Conservation (phyloP, 176 grass and related monocot species). For the Phoenix dactylifera region DNA sequence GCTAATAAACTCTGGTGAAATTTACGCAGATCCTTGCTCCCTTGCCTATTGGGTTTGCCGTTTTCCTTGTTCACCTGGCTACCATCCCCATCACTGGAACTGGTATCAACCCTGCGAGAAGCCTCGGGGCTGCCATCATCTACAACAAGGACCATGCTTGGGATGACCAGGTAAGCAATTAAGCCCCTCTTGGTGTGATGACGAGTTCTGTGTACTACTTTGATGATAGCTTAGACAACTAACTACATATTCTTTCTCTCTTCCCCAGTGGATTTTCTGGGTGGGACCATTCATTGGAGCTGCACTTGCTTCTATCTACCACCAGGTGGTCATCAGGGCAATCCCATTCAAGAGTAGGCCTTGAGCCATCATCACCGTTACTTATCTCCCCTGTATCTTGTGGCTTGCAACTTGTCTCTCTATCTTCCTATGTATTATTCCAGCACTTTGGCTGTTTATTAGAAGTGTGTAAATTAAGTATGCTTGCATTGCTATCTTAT, state of each 20-base stretch:
- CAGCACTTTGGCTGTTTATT: constrained; percentile 3
- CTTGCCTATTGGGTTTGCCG: constrained; percentile 41
- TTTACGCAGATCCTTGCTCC: constrained; percentile 40
- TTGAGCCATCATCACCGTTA: neutral
- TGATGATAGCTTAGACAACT: too few relatives aligned
- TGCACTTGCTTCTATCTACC: constrained; percentile 43
- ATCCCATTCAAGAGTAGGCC: constrained; percentile 49
- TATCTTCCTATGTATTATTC: neutral
- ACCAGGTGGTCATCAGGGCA: constrained; percentile 44
- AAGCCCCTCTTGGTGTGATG: neutral
- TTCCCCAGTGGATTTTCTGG: constrained; percentile 56
- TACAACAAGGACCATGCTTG: constrained; percentile 40
- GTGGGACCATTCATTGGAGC: constrained; percentile 53
- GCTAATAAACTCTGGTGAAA: too few relatives aligned
- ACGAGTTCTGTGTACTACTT: neutral
- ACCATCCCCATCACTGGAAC: constrained; percentile 51
- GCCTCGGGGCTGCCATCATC: constrained; percentile 43
- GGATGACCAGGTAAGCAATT: constrained; percentile 31
- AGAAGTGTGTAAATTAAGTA: constrained; percentile 26
- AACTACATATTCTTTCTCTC: neutral
- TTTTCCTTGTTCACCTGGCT: constrained; percentile 46
- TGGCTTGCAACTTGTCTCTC: neutral
- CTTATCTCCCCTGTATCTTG: neutral
- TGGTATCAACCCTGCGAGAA: constrained; percentile 48
- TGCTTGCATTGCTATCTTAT: neutral